phyloP scores from a whole-genome alignment of 495 filamentous ascomycete genomes.

The Cercophora samala region DNA sequence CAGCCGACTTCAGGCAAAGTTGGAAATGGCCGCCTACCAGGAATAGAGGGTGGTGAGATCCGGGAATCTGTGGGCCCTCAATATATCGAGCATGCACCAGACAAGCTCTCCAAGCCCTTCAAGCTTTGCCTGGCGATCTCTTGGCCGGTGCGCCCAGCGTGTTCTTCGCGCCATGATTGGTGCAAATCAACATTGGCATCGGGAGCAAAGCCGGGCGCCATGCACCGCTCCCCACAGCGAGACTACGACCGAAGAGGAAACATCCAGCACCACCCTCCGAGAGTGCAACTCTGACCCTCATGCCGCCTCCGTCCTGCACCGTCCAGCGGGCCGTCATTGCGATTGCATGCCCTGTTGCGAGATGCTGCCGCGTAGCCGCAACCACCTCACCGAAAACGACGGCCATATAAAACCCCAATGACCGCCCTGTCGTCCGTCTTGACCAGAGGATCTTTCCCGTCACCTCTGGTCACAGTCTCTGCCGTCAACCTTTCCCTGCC shows the following conservation, averaged over 20 bases:
- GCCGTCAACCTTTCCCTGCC: neutral
- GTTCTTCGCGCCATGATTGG: constrained; percentile 4
- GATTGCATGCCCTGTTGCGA: constrained; percentile 1
- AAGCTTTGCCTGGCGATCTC: constrained; percentile 10
- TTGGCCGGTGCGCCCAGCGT: neutral
- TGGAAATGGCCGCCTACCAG: neutral
- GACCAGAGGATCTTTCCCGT: constrained; percentile 1
- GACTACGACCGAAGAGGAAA: constrained; percentile 21
- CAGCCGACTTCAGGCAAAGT: constrained; percentile 6
- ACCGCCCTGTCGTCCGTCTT: neutral
- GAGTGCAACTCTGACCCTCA: constrained; percentile 26
- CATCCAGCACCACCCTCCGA: constrained; percentile 22
- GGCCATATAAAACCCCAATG: too few species aligned
- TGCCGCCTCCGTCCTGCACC: constrained; percentile 13
- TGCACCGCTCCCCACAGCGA: constrained; percentile 1
- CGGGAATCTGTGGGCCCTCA: neutral
- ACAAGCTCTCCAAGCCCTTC: constrained; percentile 4
- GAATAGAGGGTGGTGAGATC: neutral
- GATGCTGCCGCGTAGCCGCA: neutral
- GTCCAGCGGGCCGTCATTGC: constrained; percentile 27
- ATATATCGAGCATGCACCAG: neutral
- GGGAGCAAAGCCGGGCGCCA: constrained; percentile 12
- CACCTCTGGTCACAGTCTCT: neutral
- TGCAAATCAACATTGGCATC: constrained; percentile 6
- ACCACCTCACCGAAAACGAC: neutral